phyloP scores from a whole-genome alignment of 2,329 filamentous ascomycete species.

The Sporothrix curviconia region DNA sequence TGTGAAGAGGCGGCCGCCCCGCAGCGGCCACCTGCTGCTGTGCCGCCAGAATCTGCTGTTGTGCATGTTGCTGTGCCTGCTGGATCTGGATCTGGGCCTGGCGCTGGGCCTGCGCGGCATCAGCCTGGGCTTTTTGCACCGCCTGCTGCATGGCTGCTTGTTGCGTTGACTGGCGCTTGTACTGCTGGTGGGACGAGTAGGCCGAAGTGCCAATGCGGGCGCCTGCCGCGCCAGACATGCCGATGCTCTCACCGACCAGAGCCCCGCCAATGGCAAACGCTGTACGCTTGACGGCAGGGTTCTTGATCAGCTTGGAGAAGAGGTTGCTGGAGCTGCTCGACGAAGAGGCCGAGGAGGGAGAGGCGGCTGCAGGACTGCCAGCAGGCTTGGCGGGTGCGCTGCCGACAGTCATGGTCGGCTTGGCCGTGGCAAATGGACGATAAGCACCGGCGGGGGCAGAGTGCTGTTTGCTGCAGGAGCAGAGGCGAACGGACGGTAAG shows the following conservation, averaged over 20 bases:
- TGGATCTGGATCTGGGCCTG: conserved; percentile 6
- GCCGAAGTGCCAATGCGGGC: conserved; percentile 9
- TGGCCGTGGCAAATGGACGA: neutral
- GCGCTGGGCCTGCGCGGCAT: conserved; percentile 1
- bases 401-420: neutral
- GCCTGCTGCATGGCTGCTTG: conserved; percentile 1
- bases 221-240: conserved; percentile 11
- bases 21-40: neutral
- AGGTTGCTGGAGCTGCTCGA: neutral
- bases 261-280: conserved; percentile 15
- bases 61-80: neutral
- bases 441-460: too few relatives aligned
- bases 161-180: conserved; percentile 6
- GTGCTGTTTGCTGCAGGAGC: too few relatives aligned
- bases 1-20: neutral
- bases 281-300: conserved; percentile 16
- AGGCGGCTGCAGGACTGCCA: neutral
- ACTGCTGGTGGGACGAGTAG: conserved; percentile 7
- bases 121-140: neutral
- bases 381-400: neutral
- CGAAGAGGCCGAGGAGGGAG: neutral
- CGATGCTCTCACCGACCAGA: conserved; percentile 11
- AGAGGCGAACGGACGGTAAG: neutral
- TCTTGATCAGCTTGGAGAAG: conserved; percentile 19
- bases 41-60: neutral